Evolutionary conservation across 257 asterid genomes (phyloP).

Genomic region (Nicotiana paniculata): DNA sequence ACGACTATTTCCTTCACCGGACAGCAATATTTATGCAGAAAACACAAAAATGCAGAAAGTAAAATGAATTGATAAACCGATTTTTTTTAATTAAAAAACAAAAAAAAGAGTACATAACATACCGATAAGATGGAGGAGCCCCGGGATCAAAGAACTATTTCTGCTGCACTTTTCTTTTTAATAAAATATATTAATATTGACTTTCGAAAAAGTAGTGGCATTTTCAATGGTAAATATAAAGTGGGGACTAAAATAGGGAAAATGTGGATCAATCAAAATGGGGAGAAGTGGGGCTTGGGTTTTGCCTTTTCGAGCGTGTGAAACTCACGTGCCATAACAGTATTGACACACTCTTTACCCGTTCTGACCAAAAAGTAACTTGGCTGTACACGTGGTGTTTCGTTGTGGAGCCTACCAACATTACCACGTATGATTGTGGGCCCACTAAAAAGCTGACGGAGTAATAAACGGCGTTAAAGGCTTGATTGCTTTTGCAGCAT

Average conservation of each 20-base stretch:
- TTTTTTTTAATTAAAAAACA: too few species aligned
- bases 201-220: not conserved
- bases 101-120: not conserved
- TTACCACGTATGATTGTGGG: not conserved
- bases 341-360: constrained; percentile 8
- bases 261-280: not conserved
- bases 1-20: too few species aligned
- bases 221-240: not conserved
- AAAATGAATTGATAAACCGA: too few species aligned
- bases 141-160: not conserved
- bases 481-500: not conserved
- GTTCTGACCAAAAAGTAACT: not conserved
- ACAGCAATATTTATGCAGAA: too few species aligned
- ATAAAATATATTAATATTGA: not conserved
- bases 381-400: not conserved
- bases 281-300: not conserved
- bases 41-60: too few species aligned
- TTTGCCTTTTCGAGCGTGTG: not conserved
- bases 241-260: not conserved
- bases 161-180: not conserved
- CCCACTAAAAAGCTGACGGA: not conserved
- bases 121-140: not conserved
- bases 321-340: not conserved
- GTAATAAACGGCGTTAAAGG: not conserved
- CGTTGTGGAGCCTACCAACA: not conserved